A percentile compares a stretch with the other conserved stretches of the same genome.
These are phyloP conservation scores for Escovopsis sp. DNA, from an alignment of 2,329 filamentous ascomycete species.

Conservation along the genomic window DNA sequence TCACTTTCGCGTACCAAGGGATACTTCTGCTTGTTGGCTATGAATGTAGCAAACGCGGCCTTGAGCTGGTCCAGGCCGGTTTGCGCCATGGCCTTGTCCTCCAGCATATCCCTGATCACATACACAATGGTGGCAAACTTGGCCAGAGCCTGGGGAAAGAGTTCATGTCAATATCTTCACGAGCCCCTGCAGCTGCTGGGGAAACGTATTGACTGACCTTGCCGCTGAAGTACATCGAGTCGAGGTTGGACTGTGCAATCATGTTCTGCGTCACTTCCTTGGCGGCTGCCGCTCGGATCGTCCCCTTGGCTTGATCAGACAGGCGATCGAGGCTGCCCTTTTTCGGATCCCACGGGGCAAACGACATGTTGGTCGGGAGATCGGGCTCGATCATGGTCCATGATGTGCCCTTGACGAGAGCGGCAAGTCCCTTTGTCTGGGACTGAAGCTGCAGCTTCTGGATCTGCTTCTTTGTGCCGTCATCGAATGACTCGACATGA, in stretches of 20 bases:
- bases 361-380: constrained; percentile 61
- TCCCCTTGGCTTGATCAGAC: constrained; percentile 36
- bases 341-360: constrained; percentile 59
- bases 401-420: constrained; percentile 51
- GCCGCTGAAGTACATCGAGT: constrained; percentile 89
- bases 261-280: constrained; percentile 67
- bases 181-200: background rate
- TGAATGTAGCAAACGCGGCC: constrained; percentile 48
- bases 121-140: constrained; percentile 62
- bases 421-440: constrained; percentile 71
- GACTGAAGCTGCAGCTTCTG: constrained; percentile 52
- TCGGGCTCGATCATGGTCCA: constrained; percentile 66
- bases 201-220: constrained; percentile 36
- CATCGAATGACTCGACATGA: constrained; percentile 62
- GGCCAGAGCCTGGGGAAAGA: constrained; percentile 44
- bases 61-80: constrained; percentile 47
- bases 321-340: constrained; percentile 31
- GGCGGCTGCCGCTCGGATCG: constrained; percentile 47
- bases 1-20: constrained; percentile 49
- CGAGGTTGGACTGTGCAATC: constrained; percentile 51
- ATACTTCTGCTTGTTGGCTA: constrained; percentile 50
- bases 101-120: constrained; percentile 46
- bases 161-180: background rate
- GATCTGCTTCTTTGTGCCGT: constrained; percentile 31
- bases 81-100: constrained; percentile 39